phyloP scores from a whole-genome alignment of 2,329 filamentous ascomycete species.

The Penicillium sp. region DNA sequence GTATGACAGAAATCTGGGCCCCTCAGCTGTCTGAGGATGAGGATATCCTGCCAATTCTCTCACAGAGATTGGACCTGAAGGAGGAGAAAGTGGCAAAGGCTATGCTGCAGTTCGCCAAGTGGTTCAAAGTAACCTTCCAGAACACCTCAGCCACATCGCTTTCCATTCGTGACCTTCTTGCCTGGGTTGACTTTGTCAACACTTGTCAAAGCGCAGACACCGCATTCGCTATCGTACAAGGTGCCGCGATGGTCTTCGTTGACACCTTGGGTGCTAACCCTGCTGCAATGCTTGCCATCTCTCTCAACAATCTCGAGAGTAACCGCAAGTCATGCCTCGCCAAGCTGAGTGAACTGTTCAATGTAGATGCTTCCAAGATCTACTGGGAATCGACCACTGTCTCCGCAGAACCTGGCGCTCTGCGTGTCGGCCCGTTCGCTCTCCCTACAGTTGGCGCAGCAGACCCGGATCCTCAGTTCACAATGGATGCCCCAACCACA shows the following conservation, averaged over 20 bases:
- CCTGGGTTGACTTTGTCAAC: slow-evolving; percentile 93
- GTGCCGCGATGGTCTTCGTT: slow-evolving; percentile 91
- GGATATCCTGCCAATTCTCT: slow-evolving; percentile 84
- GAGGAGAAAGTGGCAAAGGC: slow-evolving; percentile 59
- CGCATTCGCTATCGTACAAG: slow-evolving; percentile 65
- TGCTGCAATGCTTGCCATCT: slow-evolving; percentile 75
- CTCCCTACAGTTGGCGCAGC: slow-evolving; percentile 55
- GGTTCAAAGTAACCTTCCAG: slow-evolving; percentile 82
- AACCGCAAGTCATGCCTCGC: slow-evolving; percentile 72
- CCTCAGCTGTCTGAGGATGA: slow-evolving; percentile 78
- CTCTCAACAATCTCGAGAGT: slow-evolving; percentile 64
- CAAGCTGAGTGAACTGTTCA: slow-evolving; percentile 66
- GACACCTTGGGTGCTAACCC: slow-evolving; percentile 95
- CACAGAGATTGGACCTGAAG: slow-evolving; percentile 63
- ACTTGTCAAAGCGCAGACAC: slow-evolving; percentile 52
- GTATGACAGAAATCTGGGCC: slow-evolving; percentile 99
- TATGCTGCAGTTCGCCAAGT: slow-evolving; percentile 84
- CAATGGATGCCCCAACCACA: slow-evolving; percentile 86
- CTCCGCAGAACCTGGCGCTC: slow-evolving; percentile 48
- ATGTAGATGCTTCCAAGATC: slow-evolving; percentile 59
- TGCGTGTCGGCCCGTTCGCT: slow-evolving; percentile 73
- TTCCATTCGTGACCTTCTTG: slow-evolving; percentile 86
- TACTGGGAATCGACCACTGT: slow-evolving; percentile 66
- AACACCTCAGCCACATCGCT: slow-evolving; percentile 73
- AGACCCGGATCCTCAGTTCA: slow-evolving; percentile 61